A percentile compares a stretch with the other conserved stretches of the same genome.
phyloP scores from a whole-genome alignment of 139 green algal genomes.

The Chlamydomonas sp. region DNA sequence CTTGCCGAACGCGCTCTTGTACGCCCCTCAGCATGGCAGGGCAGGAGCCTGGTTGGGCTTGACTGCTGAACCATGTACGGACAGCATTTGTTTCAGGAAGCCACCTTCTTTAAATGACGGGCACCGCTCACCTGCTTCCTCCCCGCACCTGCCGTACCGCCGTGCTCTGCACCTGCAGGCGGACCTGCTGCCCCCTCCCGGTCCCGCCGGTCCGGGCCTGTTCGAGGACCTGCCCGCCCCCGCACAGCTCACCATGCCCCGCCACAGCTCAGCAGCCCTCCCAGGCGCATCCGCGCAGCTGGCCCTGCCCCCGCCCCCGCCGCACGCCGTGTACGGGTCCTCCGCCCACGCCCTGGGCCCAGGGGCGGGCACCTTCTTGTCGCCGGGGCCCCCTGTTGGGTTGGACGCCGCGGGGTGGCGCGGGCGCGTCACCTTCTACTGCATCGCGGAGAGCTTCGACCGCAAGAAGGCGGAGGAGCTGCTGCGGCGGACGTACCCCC shows the following conservation, averaged over 20 bases:
- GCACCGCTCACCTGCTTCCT: too few species aligned
- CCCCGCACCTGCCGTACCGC: neutral
- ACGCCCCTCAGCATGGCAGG: too few species aligned
- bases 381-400: slow-evolving; percentile 16
- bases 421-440: slow-evolving; percentile 54
- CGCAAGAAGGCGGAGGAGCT: slow-evolving; percentile 67
- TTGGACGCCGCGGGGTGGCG: slow-evolving; percentile 36
- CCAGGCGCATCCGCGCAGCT: neutral
- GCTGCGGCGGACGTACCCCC: slow-evolving; percentile 47
- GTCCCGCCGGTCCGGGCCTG: neutral
- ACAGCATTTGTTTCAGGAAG: too few species aligned
- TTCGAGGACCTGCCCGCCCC: slow-evolving; percentile 21
- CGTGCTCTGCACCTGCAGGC: neutral
- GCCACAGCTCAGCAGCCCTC: neutral
- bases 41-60: too few species aligned
- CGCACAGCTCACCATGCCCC: neutral
- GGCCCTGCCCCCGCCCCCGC: too few species aligned
- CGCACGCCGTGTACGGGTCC: too few species aligned
- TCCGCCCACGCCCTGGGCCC: too few species aligned
- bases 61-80: too few species aligned
- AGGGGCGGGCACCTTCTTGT: neutral
- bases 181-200: neutral
- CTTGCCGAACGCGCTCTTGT: too few species aligned
- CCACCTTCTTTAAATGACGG: too few species aligned
- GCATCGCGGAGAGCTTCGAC: slow-evolving; percentile 62